Evolutionary conservation across 2,329 filamentous ascomycete species (phyloP).

Genomic region (Graphiopsis chlorocephala): DNA sequence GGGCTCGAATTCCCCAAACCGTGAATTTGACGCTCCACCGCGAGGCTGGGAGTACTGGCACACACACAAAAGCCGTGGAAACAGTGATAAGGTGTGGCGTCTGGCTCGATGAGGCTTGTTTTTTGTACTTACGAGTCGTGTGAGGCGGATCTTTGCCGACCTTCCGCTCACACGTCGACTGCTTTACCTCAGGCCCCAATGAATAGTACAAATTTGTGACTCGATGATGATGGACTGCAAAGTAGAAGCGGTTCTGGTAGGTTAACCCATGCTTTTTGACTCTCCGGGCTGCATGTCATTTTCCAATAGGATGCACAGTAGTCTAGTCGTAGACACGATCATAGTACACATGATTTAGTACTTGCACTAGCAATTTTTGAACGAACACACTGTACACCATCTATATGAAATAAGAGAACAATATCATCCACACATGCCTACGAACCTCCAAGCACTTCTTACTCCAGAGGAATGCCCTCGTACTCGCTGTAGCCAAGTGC

Average conservation of each 20-base stretch:
- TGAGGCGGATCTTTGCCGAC: not conserved
- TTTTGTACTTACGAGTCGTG: not conserved
- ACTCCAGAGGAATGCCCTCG: constrained; percentile 70
- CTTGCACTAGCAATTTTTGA: not conserved
- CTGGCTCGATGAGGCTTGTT: not conserved
- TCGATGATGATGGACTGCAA: not conserved
- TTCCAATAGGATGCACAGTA: no score
- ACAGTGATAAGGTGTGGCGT: not conserved
- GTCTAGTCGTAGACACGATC: not conserved
- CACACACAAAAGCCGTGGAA: not conserved
- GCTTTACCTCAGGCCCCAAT: no score
- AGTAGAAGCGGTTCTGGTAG: not conserved
- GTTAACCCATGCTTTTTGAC: no score
- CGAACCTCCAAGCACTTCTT: not conserved
- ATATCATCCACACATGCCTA: not conserved
- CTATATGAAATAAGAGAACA: not conserved
- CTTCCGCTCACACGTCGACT: not conserved
- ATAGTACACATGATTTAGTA: not conserved
- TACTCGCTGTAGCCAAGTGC: constrained; percentile 86
- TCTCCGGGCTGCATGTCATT: no score
- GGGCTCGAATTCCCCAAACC: no score
- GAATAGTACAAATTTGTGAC: no score
- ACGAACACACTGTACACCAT: constrained; percentile 6
- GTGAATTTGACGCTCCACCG: no score
- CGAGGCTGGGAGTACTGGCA: no score